Evolutionary conservation across 2,329 filamentous ascomycete genomes (phyloP).

Genomic region (Massarina eburnea): DNA sequence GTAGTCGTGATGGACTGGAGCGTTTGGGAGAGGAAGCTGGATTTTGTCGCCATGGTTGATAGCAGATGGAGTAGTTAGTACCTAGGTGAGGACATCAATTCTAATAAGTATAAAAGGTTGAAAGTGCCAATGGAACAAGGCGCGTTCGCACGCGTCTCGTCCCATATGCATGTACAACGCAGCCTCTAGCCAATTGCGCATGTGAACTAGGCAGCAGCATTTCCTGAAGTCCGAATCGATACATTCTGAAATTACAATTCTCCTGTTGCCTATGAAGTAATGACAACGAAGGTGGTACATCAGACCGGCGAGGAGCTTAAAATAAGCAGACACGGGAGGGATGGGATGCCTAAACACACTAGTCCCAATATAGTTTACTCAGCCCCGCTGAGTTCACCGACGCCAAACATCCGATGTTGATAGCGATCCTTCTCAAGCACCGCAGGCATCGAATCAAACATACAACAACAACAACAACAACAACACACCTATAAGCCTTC

Average conservation of each 20-base stretch:
- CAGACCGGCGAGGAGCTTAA: no score
- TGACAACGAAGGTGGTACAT: neutral
- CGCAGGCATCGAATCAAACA: no score
- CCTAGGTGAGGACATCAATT: neutral
- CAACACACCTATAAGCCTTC: no score
- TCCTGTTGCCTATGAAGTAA: neutral
- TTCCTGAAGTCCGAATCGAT: neutral
- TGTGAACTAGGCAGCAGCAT: neutral
- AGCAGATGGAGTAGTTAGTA: neutral
- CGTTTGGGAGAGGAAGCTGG: constrained; percentile 19
- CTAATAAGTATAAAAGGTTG: no score
- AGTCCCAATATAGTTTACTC: neutral
- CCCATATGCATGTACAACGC: no score
- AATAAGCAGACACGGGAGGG: neutral
- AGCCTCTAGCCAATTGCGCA: neutral
- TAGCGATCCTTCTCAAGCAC: neutral
- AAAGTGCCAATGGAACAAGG: no score
- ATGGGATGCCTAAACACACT: neutral
- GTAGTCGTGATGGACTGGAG: constrained; percentile 18
- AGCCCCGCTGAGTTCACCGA: neutral
- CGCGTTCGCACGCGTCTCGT: no score
- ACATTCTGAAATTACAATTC: neutral
- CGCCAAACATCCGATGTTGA: neutral
- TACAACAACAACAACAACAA: no score
- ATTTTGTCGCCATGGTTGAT: constrained; percentile 10